A percentile compares a stretch with the other conserved stretches of the same genome.
These are phyloP conservation scores for Aspergillus spinulosporus DNA, from an alignment of 2,329 filamentous ascomycete species.

Conservation along the genomic window DNA sequence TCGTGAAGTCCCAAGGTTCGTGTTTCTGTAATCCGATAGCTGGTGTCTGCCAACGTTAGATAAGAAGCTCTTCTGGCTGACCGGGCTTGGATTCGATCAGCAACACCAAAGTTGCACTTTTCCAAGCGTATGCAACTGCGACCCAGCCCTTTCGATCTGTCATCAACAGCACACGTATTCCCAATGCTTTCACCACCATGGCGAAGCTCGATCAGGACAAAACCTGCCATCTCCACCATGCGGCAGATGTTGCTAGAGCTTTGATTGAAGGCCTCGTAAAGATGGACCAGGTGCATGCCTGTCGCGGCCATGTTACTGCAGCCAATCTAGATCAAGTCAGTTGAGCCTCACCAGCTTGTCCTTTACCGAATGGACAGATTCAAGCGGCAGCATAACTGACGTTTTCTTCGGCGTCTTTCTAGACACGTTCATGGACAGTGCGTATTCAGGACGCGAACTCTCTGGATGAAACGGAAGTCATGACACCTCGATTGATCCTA, in stretches of 20 bases:
- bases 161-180: constrained; percentile 48
- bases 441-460: constrained; percentile 31
- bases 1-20: constrained; percentile 60
- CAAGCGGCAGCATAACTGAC: constrained; percentile 16
- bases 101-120: constrained; percentile 63
- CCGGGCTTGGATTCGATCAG: constrained; percentile 30
- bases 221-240: constrained; percentile 59
- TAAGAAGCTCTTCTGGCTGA: constrained; percentile 20
- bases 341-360: constrained; percentile 2
- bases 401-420: not conserved
- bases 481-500: constrained; percentile 53
- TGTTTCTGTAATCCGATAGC: constrained; percentile 12
- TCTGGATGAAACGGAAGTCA: constrained; percentile 32
- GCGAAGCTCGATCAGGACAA: constrained; percentile 56
- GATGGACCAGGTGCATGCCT: constrained; percentile 38
- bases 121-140: constrained; percentile 58
- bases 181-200: constrained; percentile 58
- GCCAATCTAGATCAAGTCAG: constrained; percentile 37
- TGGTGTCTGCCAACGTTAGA: constrained; percentile 2
- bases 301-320: constrained; percentile 35
- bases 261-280: constrained; percentile 46
- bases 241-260: constrained; percentile 56
- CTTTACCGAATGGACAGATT: not conserved
- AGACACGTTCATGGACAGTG: constrained; percentile 37
- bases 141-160: constrained; percentile 56